These are phyloP conservation scores for Ailanthus altissimus DNA, from an alignment of 345 rosid genomes.

Conservation along the genomic window DNA sequence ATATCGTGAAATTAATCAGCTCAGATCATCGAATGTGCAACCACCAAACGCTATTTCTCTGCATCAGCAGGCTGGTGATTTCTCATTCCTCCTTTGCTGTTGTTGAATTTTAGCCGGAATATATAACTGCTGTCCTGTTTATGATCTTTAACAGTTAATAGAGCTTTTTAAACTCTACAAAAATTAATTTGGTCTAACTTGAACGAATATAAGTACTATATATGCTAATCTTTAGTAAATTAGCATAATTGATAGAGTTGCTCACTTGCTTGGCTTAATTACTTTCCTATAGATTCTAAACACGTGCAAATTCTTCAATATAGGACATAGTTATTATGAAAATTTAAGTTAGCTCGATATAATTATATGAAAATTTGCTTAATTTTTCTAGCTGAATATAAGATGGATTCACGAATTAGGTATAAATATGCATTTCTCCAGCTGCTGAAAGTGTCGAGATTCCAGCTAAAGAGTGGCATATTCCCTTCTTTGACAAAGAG, in stretches of 20 bases:
- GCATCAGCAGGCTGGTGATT: conserved; percentile 37
- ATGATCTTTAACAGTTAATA: too few species aligned
- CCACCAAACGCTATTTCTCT: too few species aligned
- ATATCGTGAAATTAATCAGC: too few species aligned
- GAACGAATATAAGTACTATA: neutral
- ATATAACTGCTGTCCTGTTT: too few species aligned
- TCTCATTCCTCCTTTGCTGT: neutral
- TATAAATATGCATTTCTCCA: conserved; percentile 11
- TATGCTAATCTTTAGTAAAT: neutral
- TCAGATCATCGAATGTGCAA: conserved; percentile 27
- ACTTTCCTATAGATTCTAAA: too few species aligned
- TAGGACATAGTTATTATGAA: too few species aligned
- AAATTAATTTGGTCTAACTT: neutral
- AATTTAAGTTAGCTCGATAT: too few species aligned
- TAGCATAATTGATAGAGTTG: neutral
- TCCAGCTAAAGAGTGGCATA: conserved; percentile 10
- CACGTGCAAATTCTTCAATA: too few species aligned
- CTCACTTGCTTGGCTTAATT: neutral
- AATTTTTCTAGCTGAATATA: too few species aligned
- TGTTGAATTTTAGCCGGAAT: neutral
- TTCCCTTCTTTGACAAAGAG: conserved; percentile 12
- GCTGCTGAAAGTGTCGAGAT: conserved; percentile 17
- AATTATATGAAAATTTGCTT: too few species aligned
- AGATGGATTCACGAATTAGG: too few species aligned
- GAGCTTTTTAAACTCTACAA: too few species aligned